These are phyloP conservation scores for Butyriboletus loyo DNA, from an alignment of 768 basidiomycete species.

Conservation along the genomic window DNA sequence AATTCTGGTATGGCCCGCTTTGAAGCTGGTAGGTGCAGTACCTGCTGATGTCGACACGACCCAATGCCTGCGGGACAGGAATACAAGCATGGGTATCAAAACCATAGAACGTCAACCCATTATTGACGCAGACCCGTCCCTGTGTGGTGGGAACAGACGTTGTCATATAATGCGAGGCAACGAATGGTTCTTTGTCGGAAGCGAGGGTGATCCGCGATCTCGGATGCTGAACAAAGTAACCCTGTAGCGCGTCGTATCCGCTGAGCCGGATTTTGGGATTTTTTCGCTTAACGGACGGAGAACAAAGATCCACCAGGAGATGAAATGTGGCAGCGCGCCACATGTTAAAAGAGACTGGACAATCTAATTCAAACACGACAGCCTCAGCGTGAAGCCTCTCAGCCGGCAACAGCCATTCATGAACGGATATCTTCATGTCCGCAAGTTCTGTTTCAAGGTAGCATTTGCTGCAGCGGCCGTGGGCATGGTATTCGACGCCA, in stretches of 20 bases:
- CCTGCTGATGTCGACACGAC: constrained; percentile 8
- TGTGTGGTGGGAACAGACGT: constrained; percentile 10
- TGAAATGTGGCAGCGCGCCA: too few species aligned
- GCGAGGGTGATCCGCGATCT: too few species aligned
- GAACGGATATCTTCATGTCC: too few species aligned
- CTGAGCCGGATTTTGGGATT: constrained; percentile 13
- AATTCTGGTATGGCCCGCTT: too few species aligned
- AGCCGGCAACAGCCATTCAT: too few species aligned
- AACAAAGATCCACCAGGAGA: too few species aligned
- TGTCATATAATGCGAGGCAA: too few species aligned
- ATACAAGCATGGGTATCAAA: constrained; percentile 25
- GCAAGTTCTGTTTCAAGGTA: constrained; percentile 14
- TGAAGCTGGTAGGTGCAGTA: too few species aligned
- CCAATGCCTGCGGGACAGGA: constrained; percentile 17
- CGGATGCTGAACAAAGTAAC: constrained; percentile 13
- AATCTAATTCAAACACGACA: too few species aligned
- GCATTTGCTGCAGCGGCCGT: constrained; percentile 32
- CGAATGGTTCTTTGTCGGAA: too few species aligned
- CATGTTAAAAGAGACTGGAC: too few species aligned
- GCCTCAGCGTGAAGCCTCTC: too few species aligned
- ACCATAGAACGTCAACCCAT: constrained; percentile 31
- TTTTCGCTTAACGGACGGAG: not conserved
- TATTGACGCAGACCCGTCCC: constrained; percentile 28
- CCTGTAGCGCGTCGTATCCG: constrained; percentile 8
- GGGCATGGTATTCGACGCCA: not conserved